These are phyloP conservation scores for Herpetomonas tarakana DNA, from an alignment of 208 protist genomes.

Conservation along the genomic window DNA sequence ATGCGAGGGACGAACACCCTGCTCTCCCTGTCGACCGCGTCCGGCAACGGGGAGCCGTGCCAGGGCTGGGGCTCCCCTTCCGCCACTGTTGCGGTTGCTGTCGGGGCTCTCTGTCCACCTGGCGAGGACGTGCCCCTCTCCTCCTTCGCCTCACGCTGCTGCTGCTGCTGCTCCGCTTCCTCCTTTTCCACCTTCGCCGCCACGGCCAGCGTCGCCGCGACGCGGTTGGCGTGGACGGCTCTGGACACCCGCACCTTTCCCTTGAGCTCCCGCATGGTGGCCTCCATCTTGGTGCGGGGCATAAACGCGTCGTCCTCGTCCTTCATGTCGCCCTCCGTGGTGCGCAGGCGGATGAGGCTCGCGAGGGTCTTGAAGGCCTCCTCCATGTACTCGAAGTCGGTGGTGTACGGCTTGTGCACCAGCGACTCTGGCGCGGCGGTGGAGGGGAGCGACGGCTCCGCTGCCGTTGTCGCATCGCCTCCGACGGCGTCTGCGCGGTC, in stretches of 20 bases:
- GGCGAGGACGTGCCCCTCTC: no score
- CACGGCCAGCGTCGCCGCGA: conserved; percentile 56
- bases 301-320: conserved; percentile 80
- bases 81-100: neutral
- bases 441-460: no score
- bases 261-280: conserved; percentile 77
- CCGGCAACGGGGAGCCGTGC: neutral
- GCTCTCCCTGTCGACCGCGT: neutral
- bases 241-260: conserved; percentile 72
- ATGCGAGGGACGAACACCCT: conserved; percentile 74
- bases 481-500: neutral
- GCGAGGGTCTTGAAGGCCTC: conserved; percentile 86
- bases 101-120: neutral
- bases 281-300: conserved; percentile 82
- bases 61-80: neutral
- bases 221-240: conserved; percentile 55
- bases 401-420: conserved; percentile 57
- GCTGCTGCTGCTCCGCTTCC: neutral
- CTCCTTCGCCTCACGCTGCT: neutral
- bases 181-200: neutral
- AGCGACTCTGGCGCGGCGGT: neutral
- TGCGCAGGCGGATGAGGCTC: conserved; percentile 79
- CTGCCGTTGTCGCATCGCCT: no score
- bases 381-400: conserved; percentile 91
- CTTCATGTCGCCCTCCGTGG: conserved; percentile 87